Evolutionary conservation across 116 monocot genomes (phyloP), one percentile per base, ranked within the genome.

Genomic region (Zostera marina): DNA sequence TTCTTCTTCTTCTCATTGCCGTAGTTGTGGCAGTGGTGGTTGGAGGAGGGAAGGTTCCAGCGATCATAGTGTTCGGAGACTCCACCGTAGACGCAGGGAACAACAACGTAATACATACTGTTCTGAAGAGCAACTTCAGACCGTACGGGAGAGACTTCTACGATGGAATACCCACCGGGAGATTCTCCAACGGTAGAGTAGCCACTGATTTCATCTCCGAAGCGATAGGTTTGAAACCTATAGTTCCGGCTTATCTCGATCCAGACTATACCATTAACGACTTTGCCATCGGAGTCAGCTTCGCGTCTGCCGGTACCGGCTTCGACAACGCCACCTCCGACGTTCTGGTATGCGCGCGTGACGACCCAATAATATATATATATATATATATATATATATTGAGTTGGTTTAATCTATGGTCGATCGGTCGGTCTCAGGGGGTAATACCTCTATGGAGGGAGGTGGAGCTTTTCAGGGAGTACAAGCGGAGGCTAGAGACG

Each of bases 61-160:
- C 75, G 0, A 40, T 83, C 51, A 67, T 83, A 11, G 63, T 83
- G 23, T 83, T 83, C 23, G 83, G 83, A 4, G 83, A 83, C 70
- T 83, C 83, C 0, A 41, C 83, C 1, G 78, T 83, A 0, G 83
- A 83, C 32, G 41, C 83, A 4, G 83, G 83, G n/a, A 83, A 83
- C 72, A 83, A 83, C 70, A 72, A 83, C 56, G 21, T 20, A 43
- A 67, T 83, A n/a, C 12, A 41, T 26, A 83, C 83, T 0, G 3
- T 78, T 0, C 44, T 45, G 16, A 75, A 49, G 78, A 78, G 77
- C 59, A 67, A 83, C 51, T 83, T 78, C 67, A 61, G 41, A 41
- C 83, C 83, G 2, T 83, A 83, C 22, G 83, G 83, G 22, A 49
- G 83, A 8, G 83, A 83, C 39, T 78, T 83, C 53, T 39, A 38